These are phyloP conservation scores for Nicotiana sylvestris DNA, from an alignment of 257 asterid genomes.

Conservation along the genomic window DNA sequence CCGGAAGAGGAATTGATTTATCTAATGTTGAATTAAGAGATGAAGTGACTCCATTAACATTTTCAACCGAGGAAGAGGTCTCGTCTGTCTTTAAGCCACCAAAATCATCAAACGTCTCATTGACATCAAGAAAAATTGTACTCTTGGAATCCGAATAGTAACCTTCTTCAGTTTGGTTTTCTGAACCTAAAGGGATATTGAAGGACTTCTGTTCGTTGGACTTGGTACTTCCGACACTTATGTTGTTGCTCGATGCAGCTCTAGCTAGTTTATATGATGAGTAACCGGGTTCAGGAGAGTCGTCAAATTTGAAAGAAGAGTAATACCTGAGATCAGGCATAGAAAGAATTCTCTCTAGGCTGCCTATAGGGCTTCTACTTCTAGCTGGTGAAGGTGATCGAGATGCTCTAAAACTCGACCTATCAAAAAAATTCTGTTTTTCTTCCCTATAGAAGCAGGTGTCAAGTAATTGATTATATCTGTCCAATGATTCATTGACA, in stretches of 20 bases:
- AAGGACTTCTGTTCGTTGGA: slow-evolving; percentile 20
- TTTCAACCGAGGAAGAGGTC: slow-evolving; percentile 23
- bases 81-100: slow-evolving; percentile 26
- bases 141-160: slow-evolving; percentile 23
- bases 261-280: slow-evolving; percentile 1
- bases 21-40: slow-evolving; percentile 12
- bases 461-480: slow-evolving; percentile 44
- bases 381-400: slow-evolving; percentile 19
- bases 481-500: slow-evolving; percentile 43
- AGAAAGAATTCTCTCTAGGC: slow-evolving; percentile 56
- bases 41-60: slow-evolving; percentile 15
- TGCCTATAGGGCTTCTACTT: slow-evolving; percentile 10
- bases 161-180: slow-evolving; percentile 16
- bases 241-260: background rate
- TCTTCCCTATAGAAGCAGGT: slow-evolving; percentile 24
- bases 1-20: slow-evolving; percentile 22
- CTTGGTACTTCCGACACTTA: slow-evolving; percentile 17
- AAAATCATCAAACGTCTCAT: slow-evolving; percentile 28
- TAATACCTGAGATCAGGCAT: slow-evolving; percentile 67
- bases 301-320: slow-evolving; percentile 38
- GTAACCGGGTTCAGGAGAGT: slow-evolving; percentile 21
- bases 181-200: slow-evolving; percentile 17
- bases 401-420: slow-evolving; percentile 19
- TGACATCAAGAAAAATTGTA: slow-evolving; percentile 20
- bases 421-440: slow-evolving; percentile 27